phyloP scores from a whole-genome alignment of 148 eudicot species.

The Camellia japonica region DNA sequence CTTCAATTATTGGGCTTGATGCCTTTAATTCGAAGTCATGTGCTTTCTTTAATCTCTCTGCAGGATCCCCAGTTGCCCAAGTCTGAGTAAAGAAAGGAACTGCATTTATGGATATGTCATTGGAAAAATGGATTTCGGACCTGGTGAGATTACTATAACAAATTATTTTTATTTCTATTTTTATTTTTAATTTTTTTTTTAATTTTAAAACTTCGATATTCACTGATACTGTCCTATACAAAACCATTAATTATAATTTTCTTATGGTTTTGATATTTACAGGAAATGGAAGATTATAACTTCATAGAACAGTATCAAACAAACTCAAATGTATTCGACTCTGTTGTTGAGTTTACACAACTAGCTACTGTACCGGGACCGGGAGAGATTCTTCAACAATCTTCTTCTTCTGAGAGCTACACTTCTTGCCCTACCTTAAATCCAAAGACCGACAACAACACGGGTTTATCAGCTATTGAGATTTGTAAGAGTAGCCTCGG shows the following conservation, averaged over 20 bases:
- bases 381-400: neutral
- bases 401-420: neutral
- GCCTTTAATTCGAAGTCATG: too few relatives aligned
- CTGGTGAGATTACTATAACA: neutral
- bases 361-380: neutral
- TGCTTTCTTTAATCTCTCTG: too few relatives aligned
- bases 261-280: neutral
- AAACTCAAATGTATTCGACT: neutral
- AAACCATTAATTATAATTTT: too few relatives aligned
- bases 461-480: too few relatives aligned
- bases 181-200: too few relatives aligned
- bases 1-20: too few relatives aligned
- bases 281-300: neutral
- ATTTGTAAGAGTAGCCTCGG: neutral
- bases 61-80: neutral
- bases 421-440: neutral
- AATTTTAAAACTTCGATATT: neutral
- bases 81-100: neutral
- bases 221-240: too few relatives aligned
- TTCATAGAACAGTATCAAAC: neutral
- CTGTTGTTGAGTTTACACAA: neutral
- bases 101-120: neutral
- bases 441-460: neutral
- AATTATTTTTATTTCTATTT: neutral
- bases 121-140: neutral